Evolutionary conservation across 805 yeast genomes (phyloP).

Genomic region (Candida silvatica): DNA sequence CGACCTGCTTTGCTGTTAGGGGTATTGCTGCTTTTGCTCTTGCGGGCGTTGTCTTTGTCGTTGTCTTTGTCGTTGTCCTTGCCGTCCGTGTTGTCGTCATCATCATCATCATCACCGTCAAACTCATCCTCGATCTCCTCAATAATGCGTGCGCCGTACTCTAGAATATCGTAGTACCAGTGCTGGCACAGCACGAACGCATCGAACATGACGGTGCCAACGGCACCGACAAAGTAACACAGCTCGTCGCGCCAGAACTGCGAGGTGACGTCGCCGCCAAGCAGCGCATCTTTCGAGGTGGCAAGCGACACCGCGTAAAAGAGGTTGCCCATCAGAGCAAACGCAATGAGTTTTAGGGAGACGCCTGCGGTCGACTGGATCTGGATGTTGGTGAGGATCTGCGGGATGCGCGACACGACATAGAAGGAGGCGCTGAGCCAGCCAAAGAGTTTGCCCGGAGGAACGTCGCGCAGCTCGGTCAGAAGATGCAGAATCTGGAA

Average conservation of each 20-base stretch:
- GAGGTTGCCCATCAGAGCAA: slow-evolving; percentile 42
- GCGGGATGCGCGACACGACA: slow-evolving; percentile 43
- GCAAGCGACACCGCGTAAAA: slow-evolving; percentile 40
- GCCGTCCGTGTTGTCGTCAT: not conserved
- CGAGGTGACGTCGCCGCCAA: slow-evolving; percentile 23
- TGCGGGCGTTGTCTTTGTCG: too few species aligned
- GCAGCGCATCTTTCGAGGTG: slow-evolving; percentile 32
- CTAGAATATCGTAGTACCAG: slow-evolving; percentile 20
- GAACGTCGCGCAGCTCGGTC: slow-evolving; percentile 8
- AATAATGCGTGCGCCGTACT: not conserved
- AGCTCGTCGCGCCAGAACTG: slow-evolving; percentile 32
- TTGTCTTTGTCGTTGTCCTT: not conserved
- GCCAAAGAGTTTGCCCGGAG: slow-evolving; percentile 29
- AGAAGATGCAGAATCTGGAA: slow-evolving; percentile 11
- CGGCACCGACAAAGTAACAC: slow-evolving; percentile 39
- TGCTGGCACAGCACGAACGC: slow-evolving; percentile 35
- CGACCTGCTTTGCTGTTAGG: not conserved
- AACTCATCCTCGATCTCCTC: not conserved
- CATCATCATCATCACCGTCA: slow-evolving; percentile 1
- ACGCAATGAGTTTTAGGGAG: slow-evolving; percentile 37
- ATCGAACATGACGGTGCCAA: slow-evolving; percentile 46
- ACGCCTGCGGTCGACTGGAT: slow-evolving; percentile 43
- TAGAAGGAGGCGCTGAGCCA: slow-evolving; percentile 46
- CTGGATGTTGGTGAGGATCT: slow-evolving; percentile 35
- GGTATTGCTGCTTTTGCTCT: too few species aligned